Evolutionary conservation across 2,329 filamentous ascomycete species (phyloP).

Genomic region (Helicocarpus griseus): DNA sequence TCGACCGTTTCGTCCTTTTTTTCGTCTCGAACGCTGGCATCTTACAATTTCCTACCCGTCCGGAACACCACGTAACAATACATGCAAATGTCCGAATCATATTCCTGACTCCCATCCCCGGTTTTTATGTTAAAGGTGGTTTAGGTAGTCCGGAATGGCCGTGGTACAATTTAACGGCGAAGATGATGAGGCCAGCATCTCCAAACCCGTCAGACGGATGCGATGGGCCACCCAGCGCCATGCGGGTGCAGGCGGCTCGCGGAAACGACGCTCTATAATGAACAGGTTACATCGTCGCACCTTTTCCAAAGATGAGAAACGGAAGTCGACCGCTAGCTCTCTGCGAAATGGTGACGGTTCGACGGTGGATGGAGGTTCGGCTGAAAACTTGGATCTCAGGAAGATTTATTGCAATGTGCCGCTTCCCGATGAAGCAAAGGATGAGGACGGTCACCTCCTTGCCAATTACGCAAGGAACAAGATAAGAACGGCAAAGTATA

Average conservation of each 20-base stretch:
- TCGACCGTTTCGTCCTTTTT: neutral
- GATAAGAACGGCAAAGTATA: conserved; percentile 96
- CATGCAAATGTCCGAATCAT: conserved; percentile 5
- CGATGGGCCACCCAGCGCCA: conserved; percentile 95
- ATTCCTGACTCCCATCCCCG: conserved; percentile 1
- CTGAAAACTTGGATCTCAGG: conserved; percentile 36
- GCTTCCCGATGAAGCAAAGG: conserved; percentile 62
- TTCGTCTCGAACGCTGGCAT: neutral
- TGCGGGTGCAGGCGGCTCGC: conserved; percentile 61
- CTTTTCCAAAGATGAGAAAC: conserved; percentile 59
- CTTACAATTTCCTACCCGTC: neutral
- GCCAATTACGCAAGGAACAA: conserved; percentile 79
- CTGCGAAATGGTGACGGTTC: conserved; percentile 20
- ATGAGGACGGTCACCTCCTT: conserved; percentile 68
- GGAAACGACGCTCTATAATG: conserved; percentile 75
- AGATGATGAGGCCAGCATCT: conserved; percentile 36
- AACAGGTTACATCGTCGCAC: conserved; percentile 59
- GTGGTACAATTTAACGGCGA: conserved; percentile 27
- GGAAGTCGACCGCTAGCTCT: conserved; percentile 37
- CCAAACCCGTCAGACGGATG: conserved; percentile 63
- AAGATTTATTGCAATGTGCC: conserved; percentile 79
- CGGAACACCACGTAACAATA: neutral
- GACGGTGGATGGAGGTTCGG: conserved; percentile 19
- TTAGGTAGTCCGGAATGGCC: conserved; percentile 23
- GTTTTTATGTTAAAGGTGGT: conserved; percentile 10